phyloP scores from a whole-genome alignment of 2,329 filamentous ascomycete species.

The Ampelomyces quisqualis region DNA sequence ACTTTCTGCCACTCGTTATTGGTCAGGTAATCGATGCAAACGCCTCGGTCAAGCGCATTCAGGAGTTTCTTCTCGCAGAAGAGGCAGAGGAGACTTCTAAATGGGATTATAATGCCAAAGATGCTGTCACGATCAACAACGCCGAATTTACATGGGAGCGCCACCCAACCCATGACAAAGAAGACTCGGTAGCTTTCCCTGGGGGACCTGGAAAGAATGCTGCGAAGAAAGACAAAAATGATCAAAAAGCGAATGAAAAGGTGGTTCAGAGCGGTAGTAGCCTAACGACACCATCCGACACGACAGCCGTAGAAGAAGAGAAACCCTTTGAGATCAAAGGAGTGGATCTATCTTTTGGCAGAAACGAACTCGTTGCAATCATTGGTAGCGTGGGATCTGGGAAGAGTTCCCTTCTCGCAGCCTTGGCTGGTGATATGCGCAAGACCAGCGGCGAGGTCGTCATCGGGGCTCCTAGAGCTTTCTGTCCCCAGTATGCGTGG shows the following conservation, averaged over 20 bases:
- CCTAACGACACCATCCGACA: constrained; percentile 52
- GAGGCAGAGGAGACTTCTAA: constrained; percentile 73
- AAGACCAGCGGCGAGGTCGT: constrained; percentile 72
- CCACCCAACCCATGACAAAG: constrained; percentile 55
- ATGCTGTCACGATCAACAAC: constrained; percentile 66
- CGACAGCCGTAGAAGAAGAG: constrained; percentile 45
- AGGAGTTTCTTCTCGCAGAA: constrained; percentile 84
- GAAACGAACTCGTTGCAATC: constrained; percentile 78
- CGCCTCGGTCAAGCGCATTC: constrained; percentile 78
- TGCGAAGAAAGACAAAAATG: constrained; percentile 53
- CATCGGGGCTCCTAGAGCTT: constrained; percentile 78
- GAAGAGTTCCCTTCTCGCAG: constrained; percentile 85
- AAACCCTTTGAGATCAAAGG: constrained; percentile 73
- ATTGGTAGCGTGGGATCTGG: constrained; percentile 88
- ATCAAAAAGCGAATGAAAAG: constrained; percentile 44
- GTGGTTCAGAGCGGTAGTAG: constrained; percentile 19
- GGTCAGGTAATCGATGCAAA: constrained; percentile 88
- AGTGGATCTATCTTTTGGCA: constrained; percentile 66
- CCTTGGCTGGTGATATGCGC: constrained; percentile 91
- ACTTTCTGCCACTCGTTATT: constrained; percentile 82
- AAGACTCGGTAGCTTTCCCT: constrained; percentile 31
- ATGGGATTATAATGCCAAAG: constrained; percentile 54
- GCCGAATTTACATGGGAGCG: constrained; percentile 88
- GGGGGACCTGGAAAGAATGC: constrained; percentile 44
- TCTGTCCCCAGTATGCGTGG: constrained; percentile 97